Evolutionary conservation across 768 basidiomycete genomes (phyloP), one percentile per base, ranked within the genome.

Genomic region (Leccinum subtestaceum): DNA sequence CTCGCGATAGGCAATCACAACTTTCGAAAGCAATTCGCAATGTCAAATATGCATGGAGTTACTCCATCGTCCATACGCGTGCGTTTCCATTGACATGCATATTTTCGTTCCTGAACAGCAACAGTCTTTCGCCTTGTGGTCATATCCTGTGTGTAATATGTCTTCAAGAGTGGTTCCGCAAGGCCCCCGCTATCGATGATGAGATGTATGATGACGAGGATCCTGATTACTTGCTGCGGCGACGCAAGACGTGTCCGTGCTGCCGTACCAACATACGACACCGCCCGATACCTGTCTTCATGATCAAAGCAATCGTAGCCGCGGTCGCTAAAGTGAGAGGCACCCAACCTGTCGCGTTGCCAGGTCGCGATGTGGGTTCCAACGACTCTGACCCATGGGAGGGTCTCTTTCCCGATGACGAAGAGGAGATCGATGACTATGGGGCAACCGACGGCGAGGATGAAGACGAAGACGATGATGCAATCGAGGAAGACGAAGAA

Each of bases 1-100:
- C 19, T 52, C 58, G 12, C 12, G 19, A 0, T 9, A 88, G 87
- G 72, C 83, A 36, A 72, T 89, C 11, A 67, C 79, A 10, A 76
- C 75, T 7, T 79, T 89, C 23, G 88, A 91, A 72, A 68, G 72
- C 25, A 80, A 81, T 32, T 69, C 88, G 17, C 84, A 84, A 64
- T 91, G 89, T 66, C 89, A 90, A 65, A 89, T 91, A 47, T 91
- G 89, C 67, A 85, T 89, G 77, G 89, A 91, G 19, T 70, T 85
- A 11, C 74, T 90, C 10, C 67, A 78, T 43, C 82, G 82, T 60
- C 89, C 89, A 25, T 86, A 81, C 67, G 83, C 82, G 89, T 91
- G 67, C 63, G 87, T 81, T 45, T 34, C 34, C 56, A 32, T 11
- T 52, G 6, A 23, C 13, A 29, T 38, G 5, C 54, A 7, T 8